Evolutionary conservation across 306 rosid genomes (phyloP).

Genomic region (Castanea sativa): DNA sequence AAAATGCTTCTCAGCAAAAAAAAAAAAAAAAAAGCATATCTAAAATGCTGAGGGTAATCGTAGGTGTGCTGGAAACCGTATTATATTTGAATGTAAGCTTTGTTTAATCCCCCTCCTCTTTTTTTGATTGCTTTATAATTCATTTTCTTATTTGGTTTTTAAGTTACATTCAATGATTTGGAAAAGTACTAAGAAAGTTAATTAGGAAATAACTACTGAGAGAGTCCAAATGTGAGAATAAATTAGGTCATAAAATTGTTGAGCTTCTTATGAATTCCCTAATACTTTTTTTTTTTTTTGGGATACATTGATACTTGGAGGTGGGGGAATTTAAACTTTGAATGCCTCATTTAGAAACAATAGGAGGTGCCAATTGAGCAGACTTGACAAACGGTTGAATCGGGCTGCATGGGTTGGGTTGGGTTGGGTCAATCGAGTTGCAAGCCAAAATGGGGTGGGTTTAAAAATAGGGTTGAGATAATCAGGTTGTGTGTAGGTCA

Average conservation of each 20-base stretch:
- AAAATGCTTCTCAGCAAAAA: too few species aligned
- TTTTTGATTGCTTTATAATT: not conserved
- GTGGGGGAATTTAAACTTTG: too few species aligned
- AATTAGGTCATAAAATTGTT: not conserved
- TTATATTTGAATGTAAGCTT: not conserved
- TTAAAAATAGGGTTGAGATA: too few species aligned
- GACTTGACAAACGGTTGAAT: too few species aligned
- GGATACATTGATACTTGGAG: too few species aligned
- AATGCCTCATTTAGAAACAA: too few species aligned
- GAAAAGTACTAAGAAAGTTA: not conserved
- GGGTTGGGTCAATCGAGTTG: too few species aligned
- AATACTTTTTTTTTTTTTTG: not conserved
- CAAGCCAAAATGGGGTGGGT: too few species aligned
- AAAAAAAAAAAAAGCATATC: not conserved
- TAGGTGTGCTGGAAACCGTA: conserved; percentile 3
- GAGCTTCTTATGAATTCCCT: too few species aligned
- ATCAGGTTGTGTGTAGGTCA: too few species aligned
- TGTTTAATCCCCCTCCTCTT: not conserved
- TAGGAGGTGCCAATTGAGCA: too few species aligned
- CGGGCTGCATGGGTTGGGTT: too few species aligned
- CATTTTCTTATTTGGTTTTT: not conserved
- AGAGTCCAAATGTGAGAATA: not conserved
- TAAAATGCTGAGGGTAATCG: conserved; percentile 1
- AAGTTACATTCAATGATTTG: not conserved
- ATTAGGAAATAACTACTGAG: not conserved